Evolutionary conservation across 2,329 filamentous ascomycete genomes (phyloP).

Genomic region (Setomelanomma holmii): DNA sequence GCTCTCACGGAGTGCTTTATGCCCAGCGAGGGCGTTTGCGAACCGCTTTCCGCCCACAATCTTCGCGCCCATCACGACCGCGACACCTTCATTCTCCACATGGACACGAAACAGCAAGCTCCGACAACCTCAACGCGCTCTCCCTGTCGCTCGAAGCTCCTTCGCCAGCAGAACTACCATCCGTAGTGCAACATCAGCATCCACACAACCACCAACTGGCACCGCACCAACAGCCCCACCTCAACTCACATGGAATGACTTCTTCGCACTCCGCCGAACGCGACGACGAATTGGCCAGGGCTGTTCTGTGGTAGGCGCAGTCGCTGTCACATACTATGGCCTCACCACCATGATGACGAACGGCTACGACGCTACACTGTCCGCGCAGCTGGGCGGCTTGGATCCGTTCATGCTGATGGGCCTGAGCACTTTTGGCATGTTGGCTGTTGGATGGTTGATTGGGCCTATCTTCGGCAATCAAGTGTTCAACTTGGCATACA

Average conservation of each 20-base stretch:
- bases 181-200: slow-evolving; percentile 36
- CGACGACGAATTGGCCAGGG: slow-evolving; percentile 83
- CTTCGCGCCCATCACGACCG: slow-evolving; percentile 29
- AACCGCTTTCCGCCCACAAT: slow-evolving; percentile 36
- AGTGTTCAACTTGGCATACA: slow-evolving; percentile 79
- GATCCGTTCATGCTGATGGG: slow-evolving; percentile 89
- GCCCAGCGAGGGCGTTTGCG: slow-evolving; percentile 39
- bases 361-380: slow-evolving; percentile 71
- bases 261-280: slow-evolving; percentile 87
- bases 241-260: slow-evolving; percentile 77
- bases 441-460: slow-evolving; percentile 84
- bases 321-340: slow-evolving; percentile 67
- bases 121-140: slow-evolving; percentile 16
- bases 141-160: slow-evolving; percentile 8
- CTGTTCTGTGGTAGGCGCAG: slow-evolving; percentile 73
- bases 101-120: slow-evolving; percentile 33
- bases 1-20: slow-evolving; percentile 41
- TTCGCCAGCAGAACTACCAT: slow-evolving; percentile 11
- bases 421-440: slow-evolving; percentile 76
- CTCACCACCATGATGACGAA: slow-evolving; percentile 72
- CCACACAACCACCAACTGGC: slow-evolving; percentile 21
- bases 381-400: slow-evolving; percentile 78
- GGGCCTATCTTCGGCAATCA: slow-evolving; percentile 83
- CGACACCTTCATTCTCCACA: slow-evolving; percentile 37
- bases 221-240: slow-evolving; percentile 20